Conservation (phyloP, 2,329 filamentous ascomycete genomes). For the Diatrype stigma region DNA sequence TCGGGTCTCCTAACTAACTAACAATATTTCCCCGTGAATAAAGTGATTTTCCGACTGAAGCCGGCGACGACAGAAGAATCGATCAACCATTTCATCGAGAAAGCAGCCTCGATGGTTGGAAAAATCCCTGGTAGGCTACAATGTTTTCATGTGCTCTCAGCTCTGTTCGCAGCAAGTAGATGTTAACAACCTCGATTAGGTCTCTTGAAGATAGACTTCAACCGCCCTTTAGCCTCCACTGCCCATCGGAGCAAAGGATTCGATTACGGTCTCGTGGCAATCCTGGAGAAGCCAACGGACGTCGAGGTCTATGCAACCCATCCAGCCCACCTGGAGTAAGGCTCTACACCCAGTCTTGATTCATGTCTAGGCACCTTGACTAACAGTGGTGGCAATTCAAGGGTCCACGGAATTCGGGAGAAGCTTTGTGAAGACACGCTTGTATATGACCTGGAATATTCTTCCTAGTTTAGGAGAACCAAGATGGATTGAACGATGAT, state of each 20-base stretch:
- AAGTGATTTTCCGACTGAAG: constrained; percentile 40
- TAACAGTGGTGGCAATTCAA: constrained; percentile 17
- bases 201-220: constrained; percentile 31
- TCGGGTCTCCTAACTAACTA: not conserved
- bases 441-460: not conserved
- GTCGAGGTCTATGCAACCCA: constrained; percentile 38
- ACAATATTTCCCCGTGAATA: not conserved
- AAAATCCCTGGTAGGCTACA: constrained; percentile 32
- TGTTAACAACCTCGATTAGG: constrained; percentile 10
- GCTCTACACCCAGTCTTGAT: constrained; percentile 2
- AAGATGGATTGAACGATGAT: too few species aligned
- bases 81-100: constrained; percentile 26
- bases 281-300: constrained; percentile 38
- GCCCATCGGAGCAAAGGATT: constrained; percentile 39
- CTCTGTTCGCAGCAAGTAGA: not conserved
- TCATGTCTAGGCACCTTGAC: not conserved
- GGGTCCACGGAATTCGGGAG: constrained; percentile 34
- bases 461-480: too few species aligned
- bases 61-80: constrained; percentile 29
- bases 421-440: constrained; percentile 37
- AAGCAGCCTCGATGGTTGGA: constrained; percentile 33
- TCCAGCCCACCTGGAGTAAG: constrained; percentile 41
- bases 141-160: not conserved
- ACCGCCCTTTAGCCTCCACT: constrained; percentile 33
- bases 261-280: constrained; percentile 40